Base-by-base conservation (phyloP, 1,284 basidiomycete species). In the Puccinia hordei region DNA sequence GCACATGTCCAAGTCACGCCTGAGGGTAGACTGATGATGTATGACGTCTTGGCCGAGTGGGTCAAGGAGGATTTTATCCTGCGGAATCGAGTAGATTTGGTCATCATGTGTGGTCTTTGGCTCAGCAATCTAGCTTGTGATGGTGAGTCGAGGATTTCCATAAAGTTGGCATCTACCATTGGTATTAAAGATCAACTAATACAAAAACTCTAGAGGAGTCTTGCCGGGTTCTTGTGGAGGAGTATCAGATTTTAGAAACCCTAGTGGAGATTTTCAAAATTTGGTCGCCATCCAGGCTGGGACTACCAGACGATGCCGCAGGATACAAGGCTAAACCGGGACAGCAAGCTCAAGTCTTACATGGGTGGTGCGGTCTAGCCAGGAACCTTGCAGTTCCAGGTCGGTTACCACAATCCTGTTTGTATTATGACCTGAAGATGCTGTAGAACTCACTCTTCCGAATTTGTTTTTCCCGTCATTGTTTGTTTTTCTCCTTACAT, bases 281-380 rank as follows among this genome's bases (percentile, higher is more conserved):
- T 61, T 79, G 77, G 77, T 27, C 46, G 41, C 30, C 55, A 12
- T 57, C 71, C 44, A 44, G 68, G 27, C 22, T 71, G 46, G 46
- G 51, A 53, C 24, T 53, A 15, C 30, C 27, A 19, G 51, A 46
- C 22, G 68, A 79, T 15, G 46, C 77, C 24, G 22, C 53, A 19
- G 24, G 22, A 27, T 44, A 10, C 76, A 71, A 55, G 27, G 53
- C 41, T 61, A 65, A 71, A 73, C 69, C 71, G 2, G 78, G 71
- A 63, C 66, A 80, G 71, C 78, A 80, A 73, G 78, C 44, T 49
- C 71, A 73, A 73, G 46, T 80, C 5, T 51, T 80, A 35, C 78
- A 80, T 68, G 68, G 69, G 0, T 73, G 68, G 57, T 73, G 59
- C 66, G 78, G 78, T 27, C 68, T 80, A 27, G 71, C 78, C 27